Percentiles rank a stretch among this genome's conserved stretches.
phyloP scores from a whole-genome alignment of 2,329 filamentous ascomycete genomes.

The Fusarium sp. region DNA sequence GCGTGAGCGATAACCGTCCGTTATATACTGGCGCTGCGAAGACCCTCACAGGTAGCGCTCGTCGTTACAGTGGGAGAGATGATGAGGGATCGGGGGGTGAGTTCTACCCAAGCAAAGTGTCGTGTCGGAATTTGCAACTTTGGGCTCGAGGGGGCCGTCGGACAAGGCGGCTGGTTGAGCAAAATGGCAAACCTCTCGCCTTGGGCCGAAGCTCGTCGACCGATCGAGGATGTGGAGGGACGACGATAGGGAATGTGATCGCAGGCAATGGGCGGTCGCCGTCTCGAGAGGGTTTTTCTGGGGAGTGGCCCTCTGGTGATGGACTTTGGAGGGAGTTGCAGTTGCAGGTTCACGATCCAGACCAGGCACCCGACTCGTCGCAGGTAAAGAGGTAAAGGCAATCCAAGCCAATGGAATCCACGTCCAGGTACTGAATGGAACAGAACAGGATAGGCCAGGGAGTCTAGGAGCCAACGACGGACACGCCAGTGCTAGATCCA shows the following conservation, averaged over 20 bases:
- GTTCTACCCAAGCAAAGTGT: conserved; percentile 29
- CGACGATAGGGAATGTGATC: conserved; percentile 11
- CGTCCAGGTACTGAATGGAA: conserved; percentile 23
- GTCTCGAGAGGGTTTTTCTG: conserved; percentile 28
- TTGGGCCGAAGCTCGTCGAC: conserved; percentile 29
- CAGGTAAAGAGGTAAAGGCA: conserved; percentile 32
- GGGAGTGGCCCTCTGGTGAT: conserved; percentile 33
- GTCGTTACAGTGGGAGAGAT: conserved; percentile 5
- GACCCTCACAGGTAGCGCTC: conserved; percentile 24
- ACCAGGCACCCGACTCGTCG: conserved; percentile 34
- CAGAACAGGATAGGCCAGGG: conserved; percentile 28
- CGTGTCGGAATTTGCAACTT: conserved; percentile 38
- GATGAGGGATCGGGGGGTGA: conserved; percentile 26
- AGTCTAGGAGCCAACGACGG: conserved; percentile 33
- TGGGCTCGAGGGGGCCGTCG: conserved; percentile 31
- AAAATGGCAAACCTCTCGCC: conserved; percentile 32
- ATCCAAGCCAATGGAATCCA: conserved; percentile 27
- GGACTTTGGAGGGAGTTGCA: conserved; percentile 38
- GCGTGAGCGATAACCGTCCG: conserved; percentile 20
- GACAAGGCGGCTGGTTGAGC: conserved; percentile 23
- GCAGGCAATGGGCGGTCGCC: conserved; percentile 37
- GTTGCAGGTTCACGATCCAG: conserved; percentile 44
- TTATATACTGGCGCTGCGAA: conserved; percentile 23
- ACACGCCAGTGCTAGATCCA: conserved; percentile 39
- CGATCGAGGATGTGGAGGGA: conserved; percentile 21